Evolutionary conservation across 441 rosid species (phyloP).

Genomic region (Mallotus repandus): DNA sequence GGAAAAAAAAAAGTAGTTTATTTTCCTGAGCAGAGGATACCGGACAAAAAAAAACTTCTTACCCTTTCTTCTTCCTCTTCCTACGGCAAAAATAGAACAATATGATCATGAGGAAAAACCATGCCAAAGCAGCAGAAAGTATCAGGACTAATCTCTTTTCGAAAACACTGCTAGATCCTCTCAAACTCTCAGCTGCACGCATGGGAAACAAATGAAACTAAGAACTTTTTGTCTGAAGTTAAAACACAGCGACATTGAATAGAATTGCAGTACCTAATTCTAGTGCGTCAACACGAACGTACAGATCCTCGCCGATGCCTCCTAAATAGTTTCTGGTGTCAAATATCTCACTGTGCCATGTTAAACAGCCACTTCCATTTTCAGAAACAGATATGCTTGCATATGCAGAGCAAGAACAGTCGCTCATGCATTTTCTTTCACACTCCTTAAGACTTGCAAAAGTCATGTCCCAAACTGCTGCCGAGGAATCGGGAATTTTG

Average conservation of each 20-base stretch:
- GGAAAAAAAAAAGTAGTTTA: no score
- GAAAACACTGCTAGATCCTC: neutral
- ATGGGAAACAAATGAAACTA: neutral
- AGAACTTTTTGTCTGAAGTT: neutral
- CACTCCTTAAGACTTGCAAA: conserved; percentile 6
- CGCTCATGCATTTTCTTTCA: conserved; percentile 19
- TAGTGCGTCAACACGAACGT: conserved; percentile 26
- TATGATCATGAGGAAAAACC: neutral
- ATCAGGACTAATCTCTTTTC: neutral
- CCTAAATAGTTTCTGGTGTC: neutral
- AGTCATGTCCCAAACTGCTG: conserved; percentile 2
- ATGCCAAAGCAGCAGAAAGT: neutral
- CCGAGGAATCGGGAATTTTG: conserved; percentile 28
- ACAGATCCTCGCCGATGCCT: neutral
- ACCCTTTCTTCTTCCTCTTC: conserved; percentile 6
- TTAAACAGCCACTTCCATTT: conserved; percentile 15
- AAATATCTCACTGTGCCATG: conserved; percentile 24
- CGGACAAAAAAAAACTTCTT: neutral
- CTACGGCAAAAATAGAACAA: neutral
- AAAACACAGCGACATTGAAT: no score
- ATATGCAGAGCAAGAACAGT: conserved; percentile 27
- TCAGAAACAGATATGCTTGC: neutral
- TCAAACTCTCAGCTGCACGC: neutral
- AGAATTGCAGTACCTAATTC: conserved; percentile 14
- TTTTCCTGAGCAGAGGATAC: neutral